Conservation (phyloP, 805 yeast species). For the Candida wancherniae region DNA sequence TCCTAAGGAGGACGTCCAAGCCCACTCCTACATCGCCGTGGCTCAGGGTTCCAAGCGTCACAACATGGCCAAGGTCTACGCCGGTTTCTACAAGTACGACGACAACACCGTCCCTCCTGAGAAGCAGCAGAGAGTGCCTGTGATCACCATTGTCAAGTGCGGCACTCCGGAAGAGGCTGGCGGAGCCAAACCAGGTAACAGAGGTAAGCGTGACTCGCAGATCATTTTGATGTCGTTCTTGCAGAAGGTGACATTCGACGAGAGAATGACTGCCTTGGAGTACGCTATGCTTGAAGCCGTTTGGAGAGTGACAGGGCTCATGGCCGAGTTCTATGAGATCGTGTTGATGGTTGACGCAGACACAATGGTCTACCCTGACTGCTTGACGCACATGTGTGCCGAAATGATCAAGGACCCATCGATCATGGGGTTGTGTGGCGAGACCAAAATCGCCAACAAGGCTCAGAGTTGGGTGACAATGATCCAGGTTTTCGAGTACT, state of each 20-base stretch:
- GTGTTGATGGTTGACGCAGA: constrained; percentile 94
- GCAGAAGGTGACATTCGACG: constrained; percentile 84
- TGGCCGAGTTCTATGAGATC: constrained; percentile 77
- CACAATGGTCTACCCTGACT: constrained; percentile 82
- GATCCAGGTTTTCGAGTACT: constrained; percentile 90
- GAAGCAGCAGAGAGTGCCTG: constrained; percentile 82
- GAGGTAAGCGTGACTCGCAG: constrained; percentile 96
- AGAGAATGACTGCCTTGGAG: constrained; percentile 89
- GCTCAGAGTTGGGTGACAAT: constrained; percentile 83
- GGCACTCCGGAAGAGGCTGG: constrained; percentile 79
- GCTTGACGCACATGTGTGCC: constrained; percentile 84
- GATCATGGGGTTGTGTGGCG: constrained; percentile 93
- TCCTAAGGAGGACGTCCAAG: constrained; percentile 69
- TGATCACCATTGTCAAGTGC: constrained; percentile 75
- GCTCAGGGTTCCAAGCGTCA: constrained; percentile 93
- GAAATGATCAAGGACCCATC: constrained; percentile 82
- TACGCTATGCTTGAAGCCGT: constrained; percentile 69
- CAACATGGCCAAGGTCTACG: constrained; percentile 94
- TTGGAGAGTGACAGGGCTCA: constrained; percentile 79
- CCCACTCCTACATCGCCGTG: constrained; percentile 90
- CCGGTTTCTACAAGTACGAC: constrained; percentile 89
- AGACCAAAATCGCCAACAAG: constrained; percentile 85
- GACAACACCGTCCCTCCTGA: constrained; percentile 69
- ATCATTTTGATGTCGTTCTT: constrained; percentile 85
- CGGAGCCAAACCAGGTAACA: constrained; percentile 73